A percentile compares a stretch with the other conserved stretches of the same genome.
Evolutionary conservation across 257 asterid genomes (phyloP).

Genomic region (Solanum arcanum): DNA sequence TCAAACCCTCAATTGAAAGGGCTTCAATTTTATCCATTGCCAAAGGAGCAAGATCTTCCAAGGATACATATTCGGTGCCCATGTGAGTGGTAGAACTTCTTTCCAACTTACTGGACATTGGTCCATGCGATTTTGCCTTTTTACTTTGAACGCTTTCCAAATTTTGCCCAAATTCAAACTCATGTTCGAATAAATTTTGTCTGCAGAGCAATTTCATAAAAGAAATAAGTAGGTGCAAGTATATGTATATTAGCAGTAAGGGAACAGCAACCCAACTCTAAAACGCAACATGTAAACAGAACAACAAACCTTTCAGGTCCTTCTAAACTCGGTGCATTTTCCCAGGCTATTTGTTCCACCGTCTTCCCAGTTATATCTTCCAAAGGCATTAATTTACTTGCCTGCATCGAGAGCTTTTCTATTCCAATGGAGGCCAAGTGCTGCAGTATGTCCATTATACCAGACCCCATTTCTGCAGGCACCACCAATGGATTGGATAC

Average conservation of each 20-base stretch:
- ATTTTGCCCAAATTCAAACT: conserved; percentile 17
- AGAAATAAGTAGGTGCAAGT: background rate
- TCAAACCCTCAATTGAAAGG: conserved; percentile 58
- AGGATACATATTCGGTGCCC: conserved; percentile 55
- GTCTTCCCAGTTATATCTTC: conserved; percentile 87
- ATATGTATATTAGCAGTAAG: background rate
- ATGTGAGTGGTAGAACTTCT: conserved; percentile 18
- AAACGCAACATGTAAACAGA: background rate
- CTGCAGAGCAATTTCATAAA: conserved; percentile 24
- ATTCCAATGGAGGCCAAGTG: conserved; percentile 82
- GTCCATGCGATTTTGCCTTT: conserved; percentile 11
- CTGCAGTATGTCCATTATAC: conserved; percentile 71
- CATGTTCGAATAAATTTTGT: conserved; percentile 28
- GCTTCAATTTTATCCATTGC: conserved; percentile 90
- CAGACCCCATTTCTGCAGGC: conserved; percentile 95
- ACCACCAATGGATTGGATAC: conserved; percentile 85
- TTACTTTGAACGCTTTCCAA: conserved; percentile 13
- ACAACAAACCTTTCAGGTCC: conserved; percentile 59
- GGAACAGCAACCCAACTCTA: background rate
- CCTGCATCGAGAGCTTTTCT: conserved; percentile 92
- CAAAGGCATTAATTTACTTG: conserved; percentile 81
- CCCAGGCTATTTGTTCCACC: conserved; percentile 77
- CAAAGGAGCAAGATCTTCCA: conserved; percentile 90
- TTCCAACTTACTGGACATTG: conserved; percentile 15
- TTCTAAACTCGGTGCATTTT: conserved; percentile 44